phyloP scores from a whole-genome alignment of 176 grass and related monocot species.

The Oryza punctata region DNA sequence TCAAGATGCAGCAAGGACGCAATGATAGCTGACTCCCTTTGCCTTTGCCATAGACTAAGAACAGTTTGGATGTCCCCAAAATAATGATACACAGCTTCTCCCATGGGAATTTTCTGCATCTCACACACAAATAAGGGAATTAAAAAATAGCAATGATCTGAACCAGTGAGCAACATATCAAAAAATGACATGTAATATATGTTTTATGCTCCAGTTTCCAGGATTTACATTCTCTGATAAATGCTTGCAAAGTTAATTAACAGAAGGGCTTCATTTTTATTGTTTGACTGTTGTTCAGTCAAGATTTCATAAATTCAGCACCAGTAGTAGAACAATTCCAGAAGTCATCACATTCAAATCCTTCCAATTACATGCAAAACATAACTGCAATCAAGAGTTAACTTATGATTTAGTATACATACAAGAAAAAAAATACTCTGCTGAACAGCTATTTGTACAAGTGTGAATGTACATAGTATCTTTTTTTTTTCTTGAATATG shows the following conservation, averaged over 20 bases:
- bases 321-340: neutral
- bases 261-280: constrained; percentile 5
- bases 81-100: neutral
- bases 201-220: neutral
- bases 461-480: too few species aligned
- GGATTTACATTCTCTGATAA: neutral
- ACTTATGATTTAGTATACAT: constrained; percentile 4
- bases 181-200: too few species aligned
- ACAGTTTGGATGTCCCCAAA: neutral
- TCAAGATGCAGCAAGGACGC: neutral
- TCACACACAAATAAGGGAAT: constrained; percentile 1
- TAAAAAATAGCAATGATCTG: too few species aligned
- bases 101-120: constrained; percentile 29
- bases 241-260: constrained; percentile 14
- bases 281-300: too few species aligned
- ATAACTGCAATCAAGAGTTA: constrained; percentile 1
- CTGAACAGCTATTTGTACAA: constrained; percentile 1
- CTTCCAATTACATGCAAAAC: neutral
- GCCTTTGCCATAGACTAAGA: too few species aligned
- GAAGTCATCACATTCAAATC: neutral
- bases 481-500: too few species aligned
- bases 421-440: constrained; percentile 16
- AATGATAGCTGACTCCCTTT: too few species aligned
- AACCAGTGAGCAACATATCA: too few species aligned
- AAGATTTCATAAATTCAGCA: neutral